These are phyloP conservation scores for Lentinus tigrinus DNA, from an alignment of 768 basidiomycete species.

Conservation along the genomic window DNA sequence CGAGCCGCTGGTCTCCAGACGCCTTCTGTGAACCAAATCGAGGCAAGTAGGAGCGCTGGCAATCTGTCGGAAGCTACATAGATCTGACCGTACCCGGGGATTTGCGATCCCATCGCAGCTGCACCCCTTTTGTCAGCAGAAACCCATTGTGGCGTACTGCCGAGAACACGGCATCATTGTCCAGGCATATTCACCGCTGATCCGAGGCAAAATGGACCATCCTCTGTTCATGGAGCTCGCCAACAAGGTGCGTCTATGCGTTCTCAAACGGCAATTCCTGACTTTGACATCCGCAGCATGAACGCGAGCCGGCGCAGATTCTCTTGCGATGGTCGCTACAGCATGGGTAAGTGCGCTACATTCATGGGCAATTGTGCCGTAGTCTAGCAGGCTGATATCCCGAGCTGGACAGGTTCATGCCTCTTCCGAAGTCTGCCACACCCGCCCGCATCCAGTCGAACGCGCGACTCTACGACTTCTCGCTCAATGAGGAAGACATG, in stretches of 20 bases:
- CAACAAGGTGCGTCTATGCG: constrained; percentile 34
- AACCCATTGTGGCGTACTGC: constrained; percentile 71
- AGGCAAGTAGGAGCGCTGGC: constrained; percentile 42
- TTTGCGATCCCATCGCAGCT: constrained; percentile 43
- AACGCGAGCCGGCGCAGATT: constrained; percentile 70
- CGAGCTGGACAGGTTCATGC: constrained; percentile 36
- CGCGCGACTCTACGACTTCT: constrained; percentile 45
- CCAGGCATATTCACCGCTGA: constrained; percentile 61
- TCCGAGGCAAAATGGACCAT: constrained; percentile 49
- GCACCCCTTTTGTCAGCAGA: constrained; percentile 83
- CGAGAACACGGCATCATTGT: constrained; percentile 35
- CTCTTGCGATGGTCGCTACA: constrained; percentile 91
- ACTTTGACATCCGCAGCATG: constrained; percentile 29
- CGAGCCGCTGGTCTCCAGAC: constrained; percentile 53
- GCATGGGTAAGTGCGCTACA: constrained; percentile 50
- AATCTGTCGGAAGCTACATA: background rate
- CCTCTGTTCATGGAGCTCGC: constrained; percentile 53
- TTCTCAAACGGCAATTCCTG: background rate
- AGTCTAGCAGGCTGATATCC: background rate
- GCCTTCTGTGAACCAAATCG: constrained; percentile 82
- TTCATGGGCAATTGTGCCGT: background rate
- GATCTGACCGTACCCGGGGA: background rate
- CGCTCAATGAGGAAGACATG: constrained; percentile 44
- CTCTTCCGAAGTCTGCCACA: constrained; percentile 49
- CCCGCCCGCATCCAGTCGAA: constrained; percentile 44